Conservation (phyloP, 257 asterid species). For the Solanum tarijense region DNA sequence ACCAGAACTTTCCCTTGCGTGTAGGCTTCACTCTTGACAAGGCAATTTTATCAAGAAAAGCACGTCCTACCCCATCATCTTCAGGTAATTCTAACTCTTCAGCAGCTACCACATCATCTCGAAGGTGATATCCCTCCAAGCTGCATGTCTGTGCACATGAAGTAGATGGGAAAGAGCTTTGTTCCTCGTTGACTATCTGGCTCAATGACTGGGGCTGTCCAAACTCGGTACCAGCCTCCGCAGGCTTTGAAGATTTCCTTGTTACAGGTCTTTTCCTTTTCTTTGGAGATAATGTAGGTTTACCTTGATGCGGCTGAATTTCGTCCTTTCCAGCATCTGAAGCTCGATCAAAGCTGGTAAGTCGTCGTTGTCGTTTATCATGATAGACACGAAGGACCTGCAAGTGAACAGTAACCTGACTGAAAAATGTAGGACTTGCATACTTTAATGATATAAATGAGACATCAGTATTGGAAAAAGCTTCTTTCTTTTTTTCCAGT, state of each 20-base stretch:
- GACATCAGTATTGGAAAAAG: neutral
- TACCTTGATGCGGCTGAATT: constrained; percentile 20
- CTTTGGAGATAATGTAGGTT: constrained; percentile 18
- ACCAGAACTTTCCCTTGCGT: constrained; percentile 51
- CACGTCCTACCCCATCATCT: constrained; percentile 27
- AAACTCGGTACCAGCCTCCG: constrained; percentile 13
- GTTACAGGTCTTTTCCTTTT: constrained; percentile 42
- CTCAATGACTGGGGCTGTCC: constrained; percentile 26
- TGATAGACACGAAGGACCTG: constrained; percentile 82
- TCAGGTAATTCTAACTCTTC: constrained; percentile 35
- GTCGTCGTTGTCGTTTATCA: constrained; percentile 46
- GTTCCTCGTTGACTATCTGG: constrained; percentile 19
- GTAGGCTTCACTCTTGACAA: constrained; percentile 39
- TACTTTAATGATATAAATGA: neutral
- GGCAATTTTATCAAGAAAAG: constrained; percentile 39
- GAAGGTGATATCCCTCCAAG: constrained; percentile 20
- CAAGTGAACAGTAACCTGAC: constrained; percentile 3
- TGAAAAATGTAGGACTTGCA: neutral
- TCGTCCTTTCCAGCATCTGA: constrained; percentile 24
- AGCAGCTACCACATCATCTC: constrained; percentile 15
- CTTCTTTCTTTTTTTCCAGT: neutral
- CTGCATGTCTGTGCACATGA: constrained; percentile 19
- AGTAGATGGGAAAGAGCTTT: constrained; percentile 17
- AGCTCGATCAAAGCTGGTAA: constrained; percentile 34
- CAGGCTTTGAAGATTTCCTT: constrained; percentile 31